These are phyloP conservation scores for Crucihimalaya himalaica DNA, from an alignment of 345 rosid genomes.

Conservation along the genomic window DNA sequence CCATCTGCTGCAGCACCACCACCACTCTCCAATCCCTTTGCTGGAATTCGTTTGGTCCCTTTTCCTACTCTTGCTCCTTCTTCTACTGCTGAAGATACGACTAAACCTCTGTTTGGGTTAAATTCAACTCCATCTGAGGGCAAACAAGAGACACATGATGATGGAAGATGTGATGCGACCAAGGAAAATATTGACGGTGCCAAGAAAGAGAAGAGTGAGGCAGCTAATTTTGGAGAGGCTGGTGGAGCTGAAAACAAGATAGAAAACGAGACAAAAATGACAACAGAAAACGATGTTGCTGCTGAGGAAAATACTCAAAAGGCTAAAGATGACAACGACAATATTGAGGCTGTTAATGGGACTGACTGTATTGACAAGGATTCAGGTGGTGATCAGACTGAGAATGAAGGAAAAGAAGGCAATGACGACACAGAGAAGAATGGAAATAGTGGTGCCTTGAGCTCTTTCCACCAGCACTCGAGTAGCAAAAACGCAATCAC, in stretches of 20 bases:
- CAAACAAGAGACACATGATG: neutral
- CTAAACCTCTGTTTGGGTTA: too few relatives aligned
- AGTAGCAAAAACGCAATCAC: too few relatives aligned
- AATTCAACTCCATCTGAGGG: too few relatives aligned
- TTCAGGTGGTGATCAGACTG: too few relatives aligned
- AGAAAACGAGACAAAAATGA: too few relatives aligned
- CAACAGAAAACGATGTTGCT: constrained; percentile 5
- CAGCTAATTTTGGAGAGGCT: neutral
- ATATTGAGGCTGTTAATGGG: constrained; percentile 33
- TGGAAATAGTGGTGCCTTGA: too few relatives aligned
- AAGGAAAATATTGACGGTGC: neutral
- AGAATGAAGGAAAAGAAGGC: too few relatives aligned
- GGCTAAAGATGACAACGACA: constrained; percentile 35
- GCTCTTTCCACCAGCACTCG: too few relatives aligned
- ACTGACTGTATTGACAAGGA: constrained; percentile 41
- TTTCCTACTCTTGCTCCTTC: too few relatives aligned
- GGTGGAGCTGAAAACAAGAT: constrained; percentile 22
- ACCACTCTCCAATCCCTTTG: constrained; percentile 79
- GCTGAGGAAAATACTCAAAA: constrained; percentile 34
- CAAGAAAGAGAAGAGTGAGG: constrained; percentile 30
- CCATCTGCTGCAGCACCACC: constrained; percentile 30
- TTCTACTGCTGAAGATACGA: too few relatives aligned
- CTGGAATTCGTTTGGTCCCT: constrained; percentile 62
- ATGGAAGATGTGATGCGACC: neutral
- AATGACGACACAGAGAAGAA: too few relatives aligned